Conservation (phyloP, 1,284 basidiomycete species). For the Sanghuangporus baumii region DNA sequence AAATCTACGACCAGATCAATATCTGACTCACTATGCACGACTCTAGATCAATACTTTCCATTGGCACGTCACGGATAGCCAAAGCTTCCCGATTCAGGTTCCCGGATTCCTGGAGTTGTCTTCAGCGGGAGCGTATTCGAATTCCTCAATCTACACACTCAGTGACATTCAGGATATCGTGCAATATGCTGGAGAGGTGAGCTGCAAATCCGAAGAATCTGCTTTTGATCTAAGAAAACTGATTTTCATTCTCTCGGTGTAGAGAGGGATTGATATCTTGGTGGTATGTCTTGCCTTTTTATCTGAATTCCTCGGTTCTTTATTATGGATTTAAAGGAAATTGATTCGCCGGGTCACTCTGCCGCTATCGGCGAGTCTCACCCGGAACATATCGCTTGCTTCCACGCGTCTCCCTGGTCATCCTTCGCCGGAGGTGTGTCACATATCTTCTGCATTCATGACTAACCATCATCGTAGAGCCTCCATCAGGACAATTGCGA, state of each 20-base stretch:
- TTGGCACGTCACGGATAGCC: conserved; percentile 76
- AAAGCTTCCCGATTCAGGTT: conserved; percentile 71
- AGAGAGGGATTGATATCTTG: conserved; percentile 75
- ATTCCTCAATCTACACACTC: conserved; percentile 50
- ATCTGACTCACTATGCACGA: conserved; percentile 6
- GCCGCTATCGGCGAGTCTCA: conserved; percentile 36
- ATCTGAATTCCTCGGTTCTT: not conserved
- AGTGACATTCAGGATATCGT: conserved; percentile 61
- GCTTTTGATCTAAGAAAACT: conserved; percentile 43
- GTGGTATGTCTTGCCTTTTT: conserved; percentile 27
- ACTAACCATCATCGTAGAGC: conserved; percentile 37
- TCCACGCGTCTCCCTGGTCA: conserved; percentile 24
- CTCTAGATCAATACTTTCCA: conserved; percentile 65
- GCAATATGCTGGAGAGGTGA: conserved; percentile 64
- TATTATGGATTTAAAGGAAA: conserved; percentile 36
- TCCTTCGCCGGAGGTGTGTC: conserved; percentile 26
- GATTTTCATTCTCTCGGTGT: not conserved
- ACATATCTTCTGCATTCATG: not conserved
- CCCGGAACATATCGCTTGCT: conserved; percentile 41
- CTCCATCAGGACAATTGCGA: conserved; percentile 78
- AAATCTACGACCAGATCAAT: conserved; percentile 5
- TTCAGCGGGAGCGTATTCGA: conserved; percentile 61
- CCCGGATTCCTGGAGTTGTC: conserved; percentile 60
- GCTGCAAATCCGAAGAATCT: conserved; percentile 21
- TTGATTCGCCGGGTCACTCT: conserved; percentile 57